phyloP scores from a whole-genome alignment of 305 asterid genomes.

The Fraxinus velutina region DNA sequence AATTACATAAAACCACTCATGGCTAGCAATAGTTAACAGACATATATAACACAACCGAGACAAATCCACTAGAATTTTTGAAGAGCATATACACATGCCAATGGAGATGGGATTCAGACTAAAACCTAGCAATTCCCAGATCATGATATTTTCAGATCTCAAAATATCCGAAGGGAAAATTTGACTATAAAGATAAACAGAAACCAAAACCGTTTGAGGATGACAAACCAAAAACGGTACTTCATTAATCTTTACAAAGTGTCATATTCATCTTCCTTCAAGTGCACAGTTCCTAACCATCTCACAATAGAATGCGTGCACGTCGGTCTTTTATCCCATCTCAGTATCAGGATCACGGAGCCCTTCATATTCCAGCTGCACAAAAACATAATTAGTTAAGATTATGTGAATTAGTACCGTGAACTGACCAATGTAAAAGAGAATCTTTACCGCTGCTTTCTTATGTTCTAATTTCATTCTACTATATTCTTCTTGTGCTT shows the following conservation, averaged over 20 bases:
- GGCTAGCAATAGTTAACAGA: not conserved
- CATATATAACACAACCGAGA: not conserved
- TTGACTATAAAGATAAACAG: not conserved
- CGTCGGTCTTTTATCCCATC: slow-evolving; percentile 33
- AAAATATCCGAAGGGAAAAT: not conserved
- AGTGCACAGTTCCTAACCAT: not conserved
- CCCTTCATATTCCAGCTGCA: slow-evolving; percentile 62
- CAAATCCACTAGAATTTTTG: not conserved
- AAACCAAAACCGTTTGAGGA: not conserved
- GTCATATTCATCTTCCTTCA: slow-evolving; percentile 13
- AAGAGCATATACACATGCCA: not conserved
- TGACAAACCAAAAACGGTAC: slow-evolving; percentile 6
- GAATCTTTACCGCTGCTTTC: slow-evolving; percentile 52
- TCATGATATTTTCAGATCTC: not conserved
- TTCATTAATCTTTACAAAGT: slow-evolving; percentile 31
- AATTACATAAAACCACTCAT: not conserved
- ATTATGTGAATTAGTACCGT: not conserved
- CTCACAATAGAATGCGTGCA: not conserved
- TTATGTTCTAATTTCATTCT: slow-evolving; percentile 77
- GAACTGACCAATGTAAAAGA: not conserved
- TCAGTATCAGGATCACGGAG: slow-evolving; percentile 42
- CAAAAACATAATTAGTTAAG: not conserved
- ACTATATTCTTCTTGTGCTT: slow-evolving; percentile 86
- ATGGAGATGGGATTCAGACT: not conserved
- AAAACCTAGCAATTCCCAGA: not conserved